These are phyloP conservation scores for Chaetomiaceae sp. DNA, from an alignment of 2,329 filamentous ascomycete genomes.

Conservation along the genomic window DNA sequence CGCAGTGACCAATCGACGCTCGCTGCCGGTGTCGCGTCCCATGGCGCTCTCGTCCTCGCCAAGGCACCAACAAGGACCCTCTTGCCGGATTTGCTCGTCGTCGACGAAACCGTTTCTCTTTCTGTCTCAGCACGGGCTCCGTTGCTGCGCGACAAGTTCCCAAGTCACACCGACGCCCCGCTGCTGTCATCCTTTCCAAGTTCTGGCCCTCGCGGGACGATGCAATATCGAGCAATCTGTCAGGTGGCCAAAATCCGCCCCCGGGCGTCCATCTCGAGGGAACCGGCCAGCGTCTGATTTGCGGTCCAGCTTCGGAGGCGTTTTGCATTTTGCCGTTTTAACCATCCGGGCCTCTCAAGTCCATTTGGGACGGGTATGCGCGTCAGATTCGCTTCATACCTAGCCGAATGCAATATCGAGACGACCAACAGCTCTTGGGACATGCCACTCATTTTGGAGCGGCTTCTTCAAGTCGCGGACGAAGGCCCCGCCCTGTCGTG, in stretches of 20 bases:
- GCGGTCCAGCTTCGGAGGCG: too few species aligned
- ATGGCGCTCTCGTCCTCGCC: neutral
- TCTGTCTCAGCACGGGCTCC: neutral
- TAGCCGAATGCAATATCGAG: neutral
- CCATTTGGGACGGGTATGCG: neutral
- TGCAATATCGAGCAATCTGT: neutral
- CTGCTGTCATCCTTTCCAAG: too few species aligned
- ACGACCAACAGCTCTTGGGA: too few species aligned
- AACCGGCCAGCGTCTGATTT: too few species aligned
- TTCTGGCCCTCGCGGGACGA: neutral
- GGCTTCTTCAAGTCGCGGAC: too few species aligned
- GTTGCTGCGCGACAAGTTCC: neutral
- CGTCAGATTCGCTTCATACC: constrained; percentile 1
- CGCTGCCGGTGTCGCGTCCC: neutral
- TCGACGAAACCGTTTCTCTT: neutral
- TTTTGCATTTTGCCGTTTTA: constrained; percentile 19
- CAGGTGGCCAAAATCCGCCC: constrained; percentile 1
- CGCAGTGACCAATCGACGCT: too few species aligned
- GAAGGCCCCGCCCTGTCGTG: too few species aligned
- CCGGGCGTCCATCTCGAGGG: too few species aligned
- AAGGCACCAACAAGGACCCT: neutral
- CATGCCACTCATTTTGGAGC: too few species aligned
- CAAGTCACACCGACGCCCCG: neutral
- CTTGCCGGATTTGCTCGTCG: neutral
- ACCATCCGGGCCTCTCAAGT: constrained; percentile 16